phyloP scores from a whole-genome alignment of 306 rosid species.

The Amphicarpaea edgeworthii region DNA sequence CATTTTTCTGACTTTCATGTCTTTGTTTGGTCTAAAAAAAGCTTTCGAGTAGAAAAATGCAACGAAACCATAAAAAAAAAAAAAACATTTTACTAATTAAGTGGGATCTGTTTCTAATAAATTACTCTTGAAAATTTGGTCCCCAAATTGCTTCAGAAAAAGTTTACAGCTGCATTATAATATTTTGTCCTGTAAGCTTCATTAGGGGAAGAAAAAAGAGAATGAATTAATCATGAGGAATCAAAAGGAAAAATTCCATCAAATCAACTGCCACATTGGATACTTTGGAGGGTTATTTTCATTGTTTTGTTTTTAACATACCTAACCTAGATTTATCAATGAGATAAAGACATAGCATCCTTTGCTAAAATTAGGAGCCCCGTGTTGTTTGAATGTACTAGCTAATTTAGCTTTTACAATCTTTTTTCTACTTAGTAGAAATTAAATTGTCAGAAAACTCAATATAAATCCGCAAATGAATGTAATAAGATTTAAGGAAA shows the following conservation, averaged over 20 bases:
- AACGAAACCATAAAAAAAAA: background rate
- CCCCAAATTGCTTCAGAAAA: background rate
- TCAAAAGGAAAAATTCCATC: background rate
- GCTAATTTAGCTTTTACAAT: background rate
- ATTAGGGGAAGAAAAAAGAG: background rate
- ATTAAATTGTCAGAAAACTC: no score
- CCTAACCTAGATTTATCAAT: background rate
- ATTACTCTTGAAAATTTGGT: background rate
- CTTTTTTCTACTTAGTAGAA: no score
- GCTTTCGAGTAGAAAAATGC: background rate
- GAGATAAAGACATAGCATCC: background rate
- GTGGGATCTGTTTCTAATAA: background rate
- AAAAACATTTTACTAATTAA: background rate
- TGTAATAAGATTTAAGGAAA: background rate
- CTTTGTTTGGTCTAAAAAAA: background rate
- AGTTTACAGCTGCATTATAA: background rate
- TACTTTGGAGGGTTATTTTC: background rate
- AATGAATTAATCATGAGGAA: background rate
- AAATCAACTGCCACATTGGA: background rate
- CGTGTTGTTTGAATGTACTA: background rate
- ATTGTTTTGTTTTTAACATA: background rate
- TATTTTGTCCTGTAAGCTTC: slow-evolving; percentile 1
- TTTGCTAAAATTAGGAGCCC: background rate
- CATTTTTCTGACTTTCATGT: background rate
- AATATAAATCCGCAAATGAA: no score